Base-by-base conservation (phyloP, 305 asterid species). In the Fraxinus sp. region DNA sequence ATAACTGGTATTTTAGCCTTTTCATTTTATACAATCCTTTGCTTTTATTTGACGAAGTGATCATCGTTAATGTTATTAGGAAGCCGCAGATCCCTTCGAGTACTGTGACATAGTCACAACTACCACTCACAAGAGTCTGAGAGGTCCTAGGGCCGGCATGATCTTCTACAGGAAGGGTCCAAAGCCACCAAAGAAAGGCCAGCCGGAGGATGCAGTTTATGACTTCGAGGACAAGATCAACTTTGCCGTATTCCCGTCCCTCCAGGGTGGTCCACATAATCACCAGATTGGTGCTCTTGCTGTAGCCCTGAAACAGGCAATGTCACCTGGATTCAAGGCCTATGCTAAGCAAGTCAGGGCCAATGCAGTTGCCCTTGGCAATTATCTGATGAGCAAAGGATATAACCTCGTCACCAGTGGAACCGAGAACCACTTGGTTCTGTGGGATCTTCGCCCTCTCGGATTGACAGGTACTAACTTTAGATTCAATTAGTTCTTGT, bases 71-170 rank as follows among this genome's bases (percentile, higher is more conserved):
- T 87, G 77, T 20, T 82, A 74, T 10, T 71, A 90, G 98, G 98
- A 95, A 94, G 98, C 98, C 0, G 94, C 94, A 0, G 86, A 93
- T 89, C 98, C 98, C 4, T 95, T 95, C 66, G 98, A 95, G 81
- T 92, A 88, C 87, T 94, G 98, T 44, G 98, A 95, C 87, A 22
- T 95, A 75, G 98, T 95, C 73, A 95, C 98, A 28, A 94, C 98
- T n/a, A 95, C 98, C 70, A 94, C 98, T 22, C 98, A 95, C 91
- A 95, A 95, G 92, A 95, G 98, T 77, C 87, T 95, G 84, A 91
- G 98, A 84, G 98, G 98, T 78, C 99, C 99, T 3, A 90, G 99
- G 88, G 97, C 98, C 35, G 99, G 99, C 66, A 95, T 95, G 98
- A 95, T 95, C 87, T 95, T 95, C 90, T 95, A 95, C 88, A 87